Evolutionary conservation across 1,284 basidiomycete genomes (phyloP).

Genomic region (Fomes fomentarius): DNA sequence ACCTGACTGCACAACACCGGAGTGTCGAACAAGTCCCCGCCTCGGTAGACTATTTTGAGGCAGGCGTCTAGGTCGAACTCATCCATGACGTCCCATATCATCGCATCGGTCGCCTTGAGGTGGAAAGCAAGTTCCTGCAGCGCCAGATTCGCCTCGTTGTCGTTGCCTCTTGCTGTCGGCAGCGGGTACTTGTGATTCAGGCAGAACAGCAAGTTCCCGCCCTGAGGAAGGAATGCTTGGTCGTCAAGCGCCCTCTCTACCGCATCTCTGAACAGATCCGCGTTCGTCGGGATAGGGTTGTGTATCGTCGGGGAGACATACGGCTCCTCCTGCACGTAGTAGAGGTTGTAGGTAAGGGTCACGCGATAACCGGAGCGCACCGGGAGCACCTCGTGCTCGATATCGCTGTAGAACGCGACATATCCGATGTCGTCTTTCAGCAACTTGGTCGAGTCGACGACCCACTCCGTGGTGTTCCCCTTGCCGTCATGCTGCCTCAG

Average conservation of each 20-base stretch:
- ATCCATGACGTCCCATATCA: no score
- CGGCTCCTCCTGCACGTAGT: conserved; percentile 14
- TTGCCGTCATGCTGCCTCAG: no score
- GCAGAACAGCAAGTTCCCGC: conserved; percentile 31
- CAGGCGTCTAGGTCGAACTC: no score
- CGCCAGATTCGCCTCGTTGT: no score
- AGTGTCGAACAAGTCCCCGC: no score
- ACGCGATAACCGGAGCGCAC: conserved; percentile 43
- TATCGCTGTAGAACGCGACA: conserved; percentile 46
- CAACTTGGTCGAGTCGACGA: conserved; percentile 36
- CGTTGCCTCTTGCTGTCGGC: no score
- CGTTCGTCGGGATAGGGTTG: neutral
- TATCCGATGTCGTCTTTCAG: conserved; percentile 33
- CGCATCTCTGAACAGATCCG: neutral
- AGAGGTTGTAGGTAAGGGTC: conserved; percentile 47
- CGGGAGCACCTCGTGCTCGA: conserved; percentile 47
- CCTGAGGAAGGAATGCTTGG: conserved; percentile 23
- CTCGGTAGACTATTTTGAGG: no score
- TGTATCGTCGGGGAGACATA: neutral
- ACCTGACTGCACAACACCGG: no score
- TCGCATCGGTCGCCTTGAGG: no score
- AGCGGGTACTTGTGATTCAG: no score
- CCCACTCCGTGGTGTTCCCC: no score
- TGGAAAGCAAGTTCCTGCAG: no score
- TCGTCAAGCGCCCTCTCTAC: conserved; percentile 29